Conservation (phyloP, 2,329 filamentous ascomycete genomes). For the Botryotinia narcissicola region DNA sequence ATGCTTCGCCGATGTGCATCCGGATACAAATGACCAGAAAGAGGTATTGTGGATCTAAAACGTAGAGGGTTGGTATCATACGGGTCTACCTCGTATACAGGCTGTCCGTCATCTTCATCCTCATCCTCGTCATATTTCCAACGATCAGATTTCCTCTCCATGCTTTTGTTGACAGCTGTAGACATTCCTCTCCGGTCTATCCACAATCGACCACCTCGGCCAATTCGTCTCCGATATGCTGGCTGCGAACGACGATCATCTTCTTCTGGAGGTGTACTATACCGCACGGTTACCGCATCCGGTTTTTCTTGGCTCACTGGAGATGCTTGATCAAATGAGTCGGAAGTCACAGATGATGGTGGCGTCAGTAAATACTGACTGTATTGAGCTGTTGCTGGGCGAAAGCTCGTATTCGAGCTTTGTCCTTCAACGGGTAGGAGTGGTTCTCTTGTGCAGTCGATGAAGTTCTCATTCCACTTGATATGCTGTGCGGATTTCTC, state of each 20-base stretch:
- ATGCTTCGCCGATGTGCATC: constrained; percentile 30
- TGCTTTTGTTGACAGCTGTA: constrained; percentile 47
- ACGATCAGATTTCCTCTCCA: constrained; percentile 56
- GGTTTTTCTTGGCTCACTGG: constrained; percentile 31
- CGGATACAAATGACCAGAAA: constrained; percentile 33
- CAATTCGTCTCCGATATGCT: constrained; percentile 79
- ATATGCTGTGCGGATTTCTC: constrained; percentile 83
- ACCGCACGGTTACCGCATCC: constrained; percentile 31
- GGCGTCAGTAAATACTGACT: constrained; percentile 65
- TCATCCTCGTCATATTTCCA: constrained; percentile 89
- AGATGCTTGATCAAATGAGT: constrained; percentile 39
- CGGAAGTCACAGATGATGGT: constrained; percentile 47
- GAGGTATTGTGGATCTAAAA: constrained; percentile 51
- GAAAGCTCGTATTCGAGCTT: constrained; percentile 61
- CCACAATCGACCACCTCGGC: constrained; percentile 79
- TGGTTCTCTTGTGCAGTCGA: constrained; percentile 83
- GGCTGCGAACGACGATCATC: constrained; percentile 43
- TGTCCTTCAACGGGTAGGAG: constrained; percentile 74
- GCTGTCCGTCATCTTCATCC: constrained; percentile 75
- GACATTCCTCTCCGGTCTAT: constrained; percentile 79
- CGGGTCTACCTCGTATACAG: constrained; percentile 73
- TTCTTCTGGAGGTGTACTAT: constrained; percentile 35
- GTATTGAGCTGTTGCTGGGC: constrained; percentile 65
- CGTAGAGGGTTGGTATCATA: constrained; percentile 58
- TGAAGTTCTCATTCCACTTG: constrained; percentile 86